Base-by-base conservation (phyloP, 2,329 filamentous ascomycete genomes). In the Botrytis paeoniae region DNA sequence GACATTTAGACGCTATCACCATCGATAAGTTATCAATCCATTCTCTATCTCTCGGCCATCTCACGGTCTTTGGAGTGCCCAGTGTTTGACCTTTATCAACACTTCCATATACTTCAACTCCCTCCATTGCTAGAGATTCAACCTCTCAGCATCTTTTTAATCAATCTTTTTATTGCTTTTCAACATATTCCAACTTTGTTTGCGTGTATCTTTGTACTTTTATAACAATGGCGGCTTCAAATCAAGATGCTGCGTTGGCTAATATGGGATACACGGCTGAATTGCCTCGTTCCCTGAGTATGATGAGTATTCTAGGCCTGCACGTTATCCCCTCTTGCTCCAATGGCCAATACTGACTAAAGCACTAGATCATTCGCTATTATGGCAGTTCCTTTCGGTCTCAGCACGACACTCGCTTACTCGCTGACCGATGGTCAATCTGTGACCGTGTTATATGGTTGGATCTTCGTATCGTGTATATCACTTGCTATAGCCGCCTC, bases 361-460 rank as follows among this genome's bases (percentile, higher is more conserved):
- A 29, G 2, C 85, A 25, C 25, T 20, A 79, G 78, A 75, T 92
- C 89, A 62, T 93, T 93, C 79, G 91, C 91, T 69, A 93, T 93
- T 81, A 93, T 93, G 89, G 91, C 91, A 18, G 89, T 79, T 37
- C 78, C 78, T 22, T 79, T 78, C 37, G 78, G 76, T 51, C 84
- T 92, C 54, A 88, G 85, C 43, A 92, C 91, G 25, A 93, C 91
- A 1, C 84, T 93, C 75, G 89, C 88, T 82, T 91, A 92, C 79
- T 89, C 89, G 35, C 84, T 93, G 41, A 87, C 87, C 29, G 89
- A 93, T 80, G 91, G 91, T 35, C 89, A 92, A 80, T 86, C 86
- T 61, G 91, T 93, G 25, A 92, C 89, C 37, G 86, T 93, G 59
- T 83, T 93, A 76, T 93, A 89, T 86, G 91, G 91, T 59, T 93